Percentiles rank a stretch among this genome's conserved stretches.
These are phyloP conservation scores for Diplodia seriata DNA, from an alignment of 2,329 filamentous ascomycete genomes.

Conservation along the genomic window DNA sequence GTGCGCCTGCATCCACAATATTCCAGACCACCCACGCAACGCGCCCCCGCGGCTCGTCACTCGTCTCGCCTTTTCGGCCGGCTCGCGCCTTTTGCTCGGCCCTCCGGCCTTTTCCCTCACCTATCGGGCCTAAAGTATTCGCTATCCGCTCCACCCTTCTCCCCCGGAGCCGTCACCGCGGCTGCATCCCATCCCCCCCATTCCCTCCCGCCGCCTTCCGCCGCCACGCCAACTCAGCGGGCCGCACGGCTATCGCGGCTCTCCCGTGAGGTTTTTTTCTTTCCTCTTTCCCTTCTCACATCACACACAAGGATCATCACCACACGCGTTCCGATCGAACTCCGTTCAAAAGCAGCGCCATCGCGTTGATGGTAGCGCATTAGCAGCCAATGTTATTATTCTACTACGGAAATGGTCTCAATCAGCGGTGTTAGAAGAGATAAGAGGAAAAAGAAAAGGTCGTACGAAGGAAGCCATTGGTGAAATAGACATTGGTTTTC, in stretches of 20 bases:
- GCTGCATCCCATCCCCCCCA: neutral
- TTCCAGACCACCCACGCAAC: no score
- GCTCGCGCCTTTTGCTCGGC: slow-evolving; percentile 19
- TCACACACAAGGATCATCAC: no score
- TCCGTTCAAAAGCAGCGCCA: no score
- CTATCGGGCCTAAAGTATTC: no score
- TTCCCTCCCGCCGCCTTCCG: neutral
- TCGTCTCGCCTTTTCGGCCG: slow-evolving; percentile 3
- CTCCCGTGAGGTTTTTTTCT: neutral
- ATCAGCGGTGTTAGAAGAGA: no score
- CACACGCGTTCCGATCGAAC: no score
- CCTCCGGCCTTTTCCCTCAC: slow-evolving; percentile 6
- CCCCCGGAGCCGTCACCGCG: neutral
- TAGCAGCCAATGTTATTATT: no score
- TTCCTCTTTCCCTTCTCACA: no score
- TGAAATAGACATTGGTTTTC: slow-evolving; percentile 11
- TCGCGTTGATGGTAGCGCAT: no score
- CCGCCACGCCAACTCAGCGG: neutral
- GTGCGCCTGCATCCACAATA: neutral
- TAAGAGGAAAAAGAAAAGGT: neutral
- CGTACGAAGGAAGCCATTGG: neutral
- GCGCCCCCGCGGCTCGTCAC: neutral
- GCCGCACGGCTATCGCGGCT: slow-evolving; percentile 1
- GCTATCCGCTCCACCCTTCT: neutral
- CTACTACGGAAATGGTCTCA: no score